phyloP scores from a whole-genome alignment of 2,329 filamentous ascomycete species.

The Rhynchosporium graminicola region DNA sequence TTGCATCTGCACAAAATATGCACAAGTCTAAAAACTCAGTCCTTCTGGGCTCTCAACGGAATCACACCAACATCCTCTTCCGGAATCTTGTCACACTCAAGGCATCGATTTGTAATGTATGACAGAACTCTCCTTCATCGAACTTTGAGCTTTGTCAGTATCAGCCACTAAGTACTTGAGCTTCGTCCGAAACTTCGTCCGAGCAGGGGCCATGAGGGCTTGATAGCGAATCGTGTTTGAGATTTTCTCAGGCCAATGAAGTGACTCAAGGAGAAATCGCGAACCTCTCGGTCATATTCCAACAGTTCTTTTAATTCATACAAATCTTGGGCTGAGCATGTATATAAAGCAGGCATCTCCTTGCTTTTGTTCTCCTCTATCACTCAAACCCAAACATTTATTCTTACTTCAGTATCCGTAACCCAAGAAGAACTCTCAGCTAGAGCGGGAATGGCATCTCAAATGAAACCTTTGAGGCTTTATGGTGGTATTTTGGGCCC shows the following conservation, averaged over 20 bases:
- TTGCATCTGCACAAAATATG: constrained; percentile 1
- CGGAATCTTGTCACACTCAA: background rate
- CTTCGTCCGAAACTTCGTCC: constrained; percentile 11
- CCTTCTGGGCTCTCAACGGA: background rate
- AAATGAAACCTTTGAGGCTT: constrained; percentile 23
- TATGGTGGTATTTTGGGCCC: constrained; percentile 25
- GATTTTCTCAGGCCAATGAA: background rate
- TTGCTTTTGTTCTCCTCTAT: too few species aligned
- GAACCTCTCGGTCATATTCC: background rate
- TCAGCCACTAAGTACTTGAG: too few species aligned
- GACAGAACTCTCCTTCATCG: background rate
- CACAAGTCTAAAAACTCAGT: background rate
- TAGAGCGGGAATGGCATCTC: constrained; percentile 10
- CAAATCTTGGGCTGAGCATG: background rate
- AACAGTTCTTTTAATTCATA: background rate
- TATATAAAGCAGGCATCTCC: background rate
- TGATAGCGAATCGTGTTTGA: background rate
- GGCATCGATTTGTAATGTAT: background rate
- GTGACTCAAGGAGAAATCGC: background rate
- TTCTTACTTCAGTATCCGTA: background rate
- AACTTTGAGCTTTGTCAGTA: background rate
- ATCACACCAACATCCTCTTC: background rate
- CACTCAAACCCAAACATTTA: background rate
- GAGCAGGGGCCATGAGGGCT: background rate
- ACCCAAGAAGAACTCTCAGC: background rate